These are phyloP conservation scores for Backusella macrospora DNA, from an alignment of 192 early-diverging fungal species.

Conservation along the genomic window DNA sequence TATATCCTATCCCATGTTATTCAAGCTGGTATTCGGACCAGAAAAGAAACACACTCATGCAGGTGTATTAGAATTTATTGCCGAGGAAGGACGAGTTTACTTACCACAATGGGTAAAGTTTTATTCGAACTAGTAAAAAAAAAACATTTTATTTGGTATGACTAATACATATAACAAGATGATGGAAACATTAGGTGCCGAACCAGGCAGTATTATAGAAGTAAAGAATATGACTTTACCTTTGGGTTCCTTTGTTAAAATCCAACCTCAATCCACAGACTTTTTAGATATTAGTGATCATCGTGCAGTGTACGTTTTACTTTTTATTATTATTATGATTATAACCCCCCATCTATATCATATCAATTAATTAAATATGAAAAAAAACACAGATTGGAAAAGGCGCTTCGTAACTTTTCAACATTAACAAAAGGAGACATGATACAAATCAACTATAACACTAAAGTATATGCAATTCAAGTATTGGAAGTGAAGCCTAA, in stretches of 20 bases:
- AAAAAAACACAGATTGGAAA: constrained; percentile 73
- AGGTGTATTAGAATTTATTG: constrained; percentile 98
- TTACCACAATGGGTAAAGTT: constrained; percentile 91
- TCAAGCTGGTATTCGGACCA: constrained; percentile 73
- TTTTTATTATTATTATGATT: background rate
- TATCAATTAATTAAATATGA: too few relatives aligned
- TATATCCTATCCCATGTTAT: constrained; percentile 92
- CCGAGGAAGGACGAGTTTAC: constrained; percentile 95
- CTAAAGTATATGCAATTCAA: constrained; percentile 81
- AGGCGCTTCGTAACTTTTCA: constrained; percentile 88
- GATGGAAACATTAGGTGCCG: constrained; percentile 85
- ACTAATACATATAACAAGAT: constrained; percentile 57
- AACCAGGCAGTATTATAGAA: constrained; percentile 77
- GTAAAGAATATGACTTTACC: constrained; percentile 79
- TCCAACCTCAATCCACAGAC: constrained; percentile 95
- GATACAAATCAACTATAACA: constrained; percentile 92
- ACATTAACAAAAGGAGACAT: constrained; percentile 92
- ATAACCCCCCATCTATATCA: too few relatives aligned
- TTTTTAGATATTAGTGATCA: constrained; percentile 98
- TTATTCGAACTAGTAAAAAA: too few relatives aligned
- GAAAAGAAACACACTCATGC: constrained; percentile 76
- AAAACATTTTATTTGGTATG: background rate
- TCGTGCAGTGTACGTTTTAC: constrained; percentile 77
- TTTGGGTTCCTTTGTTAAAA: constrained; percentile 88
- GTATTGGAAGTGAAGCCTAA: constrained; percentile 89